Percentiles rank a stretch among this genome's conserved stretches.
Conservation (phyloP, 2,329 filamentous ascomycete genomes). For the Geoglossum cookeanum region DNA sequence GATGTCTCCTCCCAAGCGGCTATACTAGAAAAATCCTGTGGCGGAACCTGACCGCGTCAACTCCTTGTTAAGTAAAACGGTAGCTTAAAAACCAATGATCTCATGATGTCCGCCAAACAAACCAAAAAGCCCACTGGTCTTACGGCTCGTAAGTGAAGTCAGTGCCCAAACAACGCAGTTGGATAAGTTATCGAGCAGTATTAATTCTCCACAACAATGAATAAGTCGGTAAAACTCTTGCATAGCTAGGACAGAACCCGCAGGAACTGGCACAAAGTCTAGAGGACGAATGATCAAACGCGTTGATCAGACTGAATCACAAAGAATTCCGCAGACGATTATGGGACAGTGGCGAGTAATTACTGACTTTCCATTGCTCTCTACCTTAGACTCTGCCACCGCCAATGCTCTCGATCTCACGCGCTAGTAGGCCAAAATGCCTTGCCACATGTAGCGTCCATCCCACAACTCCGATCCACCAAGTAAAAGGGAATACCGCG, state of each 20-base stretch:
- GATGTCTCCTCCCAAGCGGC: conserved; percentile 96
- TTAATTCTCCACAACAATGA: too few relatives aligned
- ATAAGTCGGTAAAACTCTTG: too few relatives aligned
- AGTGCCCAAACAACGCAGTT: too few relatives aligned
- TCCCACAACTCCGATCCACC: conserved; percentile 25
- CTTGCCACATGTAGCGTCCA: conserved; percentile 19
- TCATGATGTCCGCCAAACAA: neutral
- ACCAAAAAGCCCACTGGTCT: too few relatives aligned
- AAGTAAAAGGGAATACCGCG: conserved; percentile 9
- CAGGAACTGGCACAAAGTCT: too few relatives aligned
- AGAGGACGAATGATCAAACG: too few relatives aligned
- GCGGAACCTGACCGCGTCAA: neutral
- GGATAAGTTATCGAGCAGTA: too few relatives aligned
- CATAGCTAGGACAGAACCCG: too few relatives aligned
- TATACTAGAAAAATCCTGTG: conserved; percentile 50
- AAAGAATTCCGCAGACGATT: too few relatives aligned
- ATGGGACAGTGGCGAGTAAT: too few relatives aligned
- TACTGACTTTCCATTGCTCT: neutral
- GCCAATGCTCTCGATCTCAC: neutral
- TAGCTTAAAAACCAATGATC: neutral
- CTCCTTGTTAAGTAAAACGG: neutral
- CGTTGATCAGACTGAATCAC: too few relatives aligned
- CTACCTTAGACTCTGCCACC: neutral
- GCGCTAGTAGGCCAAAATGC: neutral
- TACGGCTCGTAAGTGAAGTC: too few relatives aligned